Evolutionary conservation across 2,329 filamentous ascomycete species (phyloP).

Genomic region (Aspergillus fijiensis): DNA sequence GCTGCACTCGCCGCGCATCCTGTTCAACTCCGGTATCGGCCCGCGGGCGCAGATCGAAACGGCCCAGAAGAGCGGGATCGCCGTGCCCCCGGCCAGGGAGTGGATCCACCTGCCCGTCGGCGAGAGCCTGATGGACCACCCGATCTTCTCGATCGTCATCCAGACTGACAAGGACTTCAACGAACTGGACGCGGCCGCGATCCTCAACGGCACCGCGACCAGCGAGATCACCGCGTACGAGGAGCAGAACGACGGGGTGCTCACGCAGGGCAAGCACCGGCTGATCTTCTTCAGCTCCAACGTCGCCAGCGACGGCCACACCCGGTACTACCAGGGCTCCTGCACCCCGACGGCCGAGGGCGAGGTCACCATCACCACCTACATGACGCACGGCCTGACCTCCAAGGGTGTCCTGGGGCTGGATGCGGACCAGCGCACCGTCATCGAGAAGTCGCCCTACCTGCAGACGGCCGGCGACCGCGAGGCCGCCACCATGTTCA

Average conservation of each 20-base stretch:
- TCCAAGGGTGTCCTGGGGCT: constrained; percentile 27
- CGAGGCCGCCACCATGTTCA: constrained; percentile 18
- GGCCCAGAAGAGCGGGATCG: constrained; percentile 46
- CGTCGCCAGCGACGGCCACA: constrained; percentile 22
- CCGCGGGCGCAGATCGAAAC: constrained; percentile 51
- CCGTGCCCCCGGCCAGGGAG: constrained; percentile 42
- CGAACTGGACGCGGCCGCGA: background rate
- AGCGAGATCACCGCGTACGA: constrained; percentile 26
- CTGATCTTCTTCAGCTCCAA: constrained; percentile 29
- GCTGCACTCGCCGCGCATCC: constrained; percentile 67
- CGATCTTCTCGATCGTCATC: constrained; percentile 14
- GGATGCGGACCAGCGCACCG: constrained; percentile 24
- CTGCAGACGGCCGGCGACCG: constrained; percentile 25
- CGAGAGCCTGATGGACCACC: constrained; percentile 49
- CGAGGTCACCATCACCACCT: constrained; percentile 23
- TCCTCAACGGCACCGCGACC: constrained; percentile 8
- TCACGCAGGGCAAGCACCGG: constrained; percentile 28
- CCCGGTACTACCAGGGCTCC: constrained; percentile 30
- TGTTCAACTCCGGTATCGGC: constrained; percentile 64
- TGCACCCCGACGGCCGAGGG: constrained; percentile 18
- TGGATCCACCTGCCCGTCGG: constrained; percentile 55
- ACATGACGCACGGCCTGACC: constrained; percentile 30
- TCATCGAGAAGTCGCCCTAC: constrained; percentile 28
- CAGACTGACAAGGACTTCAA: constrained; percentile 17
- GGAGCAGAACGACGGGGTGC: constrained; percentile 17